Base-by-base conservation (phyloP, 352 stramenopile species). In the Bremia lactucae region DNA sequence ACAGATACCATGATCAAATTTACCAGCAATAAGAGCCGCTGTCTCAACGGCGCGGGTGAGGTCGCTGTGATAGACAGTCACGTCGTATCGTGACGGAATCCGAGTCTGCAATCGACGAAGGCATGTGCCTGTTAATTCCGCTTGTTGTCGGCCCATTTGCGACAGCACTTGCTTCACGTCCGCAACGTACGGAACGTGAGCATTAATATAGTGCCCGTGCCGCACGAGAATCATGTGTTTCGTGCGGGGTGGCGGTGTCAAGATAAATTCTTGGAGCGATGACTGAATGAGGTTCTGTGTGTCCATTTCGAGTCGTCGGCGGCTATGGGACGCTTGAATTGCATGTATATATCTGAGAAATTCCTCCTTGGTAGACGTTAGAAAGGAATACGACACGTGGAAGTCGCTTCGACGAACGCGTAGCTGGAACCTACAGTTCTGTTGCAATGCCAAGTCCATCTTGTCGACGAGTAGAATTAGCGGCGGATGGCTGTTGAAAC, bases 131-230 rank as follows among this genome's bases (percentile, higher is more conserved):
- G 73, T 72, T n/a, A 86, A 44, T 14, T 70, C 70, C 9, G 78
- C 75, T 36, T 91, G 78, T 38, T 83, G 72, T 10, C 67, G 55
- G 3, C 78, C 78, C 61, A 91, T 83, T 36, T 87, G 72, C 7
- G 78, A 88, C 0, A 91, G 62, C 19, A 91, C 71, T 64, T 88
- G 76, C 35, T 87, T 47, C 15, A 61, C 55, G 21, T 88, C 78
- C 1, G 55, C 62, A 1, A 68, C 65, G 22, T 77, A 53, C 22
- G 66, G 75, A 22, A 65, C 54, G 36, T 88, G 69, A 0, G 78
- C 78, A 48, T 88, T 87, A 15, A 88, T 67, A 47, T 91, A 91
- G 38, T 91, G 78, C 8, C 78, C 78, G 38, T 91, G 78, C 21
- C 78, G 78, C 7, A 88, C 55, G 15, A 91, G 43, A 24, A 91